A percentile compares a stretch with the other conserved stretches of the same genome.
Conservation (phyloP, 495 filamentous ascomycete genomes). For the Opeltia flavorubescens region DNA sequence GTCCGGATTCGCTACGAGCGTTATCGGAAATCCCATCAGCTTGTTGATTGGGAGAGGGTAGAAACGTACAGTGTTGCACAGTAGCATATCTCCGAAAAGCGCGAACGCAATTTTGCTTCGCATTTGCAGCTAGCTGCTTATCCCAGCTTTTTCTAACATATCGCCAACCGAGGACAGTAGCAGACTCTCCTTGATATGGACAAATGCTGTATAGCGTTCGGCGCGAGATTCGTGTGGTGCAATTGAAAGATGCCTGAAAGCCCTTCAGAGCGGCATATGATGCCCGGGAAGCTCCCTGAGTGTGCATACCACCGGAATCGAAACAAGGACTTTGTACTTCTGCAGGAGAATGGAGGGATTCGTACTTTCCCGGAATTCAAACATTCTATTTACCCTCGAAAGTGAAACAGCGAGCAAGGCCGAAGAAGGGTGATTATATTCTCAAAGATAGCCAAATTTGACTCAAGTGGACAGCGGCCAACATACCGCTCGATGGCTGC, state of each 20-base stretch:
- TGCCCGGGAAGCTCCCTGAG: neutral
- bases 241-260: neutral
- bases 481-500: too few relatives aligned
- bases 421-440: too few relatives aligned
- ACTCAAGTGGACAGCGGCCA: too few relatives aligned
- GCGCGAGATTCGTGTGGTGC: too few relatives aligned
- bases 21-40: neutral
- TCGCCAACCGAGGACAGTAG: neutral
- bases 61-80: conserved; percentile 6
- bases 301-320: too few relatives aligned
- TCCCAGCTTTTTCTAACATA: neutral
- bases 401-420: too few relatives aligned
- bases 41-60: neutral
- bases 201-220: neutral
- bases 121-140: neutral
- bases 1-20: conserved; percentile 9
- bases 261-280: neutral
- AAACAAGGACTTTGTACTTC: too few relatives aligned
- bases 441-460: too few relatives aligned
- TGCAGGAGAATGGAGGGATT: too few relatives aligned
- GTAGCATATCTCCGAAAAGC: conserved; percentile 4
- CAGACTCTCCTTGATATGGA: neutral
- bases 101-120: neutral
- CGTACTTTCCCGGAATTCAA: too few relatives aligned
- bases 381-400: too few relatives aligned